Base-by-base conservation (phyloP, 352 stramenopile species). In the Albugo candida region DNA sequence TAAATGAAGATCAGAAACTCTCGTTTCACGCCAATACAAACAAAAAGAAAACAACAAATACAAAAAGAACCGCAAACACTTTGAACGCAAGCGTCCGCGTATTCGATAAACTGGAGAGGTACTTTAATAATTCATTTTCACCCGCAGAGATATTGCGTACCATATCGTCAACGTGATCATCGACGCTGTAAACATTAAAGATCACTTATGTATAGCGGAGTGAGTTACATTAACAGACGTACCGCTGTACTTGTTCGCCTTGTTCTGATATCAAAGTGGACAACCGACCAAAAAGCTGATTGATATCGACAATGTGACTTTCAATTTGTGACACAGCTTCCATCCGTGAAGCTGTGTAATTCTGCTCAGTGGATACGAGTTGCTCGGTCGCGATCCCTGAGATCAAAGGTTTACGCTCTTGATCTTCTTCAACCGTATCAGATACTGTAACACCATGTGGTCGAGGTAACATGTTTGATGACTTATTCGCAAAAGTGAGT, bases 31-130 rank as follows among this genome's bases (percentile, higher is more conserved):
- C 77, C 58, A 89, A 63, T 54, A 89, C 80, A 59, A 87, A 85
- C 67, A 87, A 83, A 62, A 89, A 89, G 61, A 89, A 85, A 59
- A 89, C 65, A 53, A 89, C 61, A 45, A 89, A 89, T 37, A 85
- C 56, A 51, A 89, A 81, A 67, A 89, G 82, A 62, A 89, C 84
- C 63, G 68, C 70, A 24, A 66, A 82, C 37, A 89, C 60, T 63
- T 89, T 89, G 63, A 85, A 61, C 53, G 73, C 75, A 58, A 89
- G 61, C 60, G 84, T 63, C 67, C 71, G 74, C 75, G 82, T 89
- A 69, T 85, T 89, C 47, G 71, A 85, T 42, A 89, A 66, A 51
- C 70, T 80, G 20, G 75, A 73, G 51, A 82, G 81, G 54, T 86
- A 89, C 60, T 85, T 84, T 52, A 86, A 61, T 57, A 89, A 59